A percentile compares a stretch with the other conserved stretches of the same genome.
Conservation (phyloP, 176 grass and related monocot species). For the Oryza meridionalis region DNA sequence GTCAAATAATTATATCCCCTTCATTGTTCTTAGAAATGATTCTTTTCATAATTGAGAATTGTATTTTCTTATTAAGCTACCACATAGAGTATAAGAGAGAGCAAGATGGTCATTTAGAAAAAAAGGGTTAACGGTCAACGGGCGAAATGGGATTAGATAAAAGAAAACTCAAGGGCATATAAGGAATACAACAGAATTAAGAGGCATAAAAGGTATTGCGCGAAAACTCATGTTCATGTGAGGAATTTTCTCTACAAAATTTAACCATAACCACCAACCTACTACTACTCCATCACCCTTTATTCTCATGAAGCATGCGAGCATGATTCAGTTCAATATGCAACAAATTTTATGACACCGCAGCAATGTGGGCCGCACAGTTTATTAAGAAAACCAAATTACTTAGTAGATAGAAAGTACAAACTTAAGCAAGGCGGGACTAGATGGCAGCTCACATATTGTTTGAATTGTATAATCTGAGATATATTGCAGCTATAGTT, state of each 20-base stretch:
- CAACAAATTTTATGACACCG: background rate
- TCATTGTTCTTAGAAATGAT: no score
- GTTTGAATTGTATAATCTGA: constrained; percentile 16
- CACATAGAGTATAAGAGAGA: no score
- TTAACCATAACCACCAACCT: background rate
- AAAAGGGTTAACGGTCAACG: no score
- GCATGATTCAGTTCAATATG: constrained; percentile 10
- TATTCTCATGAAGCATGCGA: background rate
- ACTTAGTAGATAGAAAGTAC: background rate
- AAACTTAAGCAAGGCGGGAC: background rate
- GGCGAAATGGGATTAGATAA: no score
- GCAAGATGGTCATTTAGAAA: no score
- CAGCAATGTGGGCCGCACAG: background rate
- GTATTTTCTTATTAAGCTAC: no score
- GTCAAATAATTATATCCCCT: no score
- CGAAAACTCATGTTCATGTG: no score
- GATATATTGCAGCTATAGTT: constrained; percentile 37
- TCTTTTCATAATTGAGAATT: no score
- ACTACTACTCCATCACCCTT: background rate
- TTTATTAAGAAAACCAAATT: background rate
- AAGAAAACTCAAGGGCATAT: no score
- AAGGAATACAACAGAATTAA: no score
- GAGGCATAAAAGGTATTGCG: background rate
- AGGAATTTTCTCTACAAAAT: no score
- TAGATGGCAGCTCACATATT: constrained; percentile 11